These are phyloP conservation scores for Schwanniomyces vanrijiae DNA, from an alignment of 805 yeast species.

Conservation along the genomic window DNA sequence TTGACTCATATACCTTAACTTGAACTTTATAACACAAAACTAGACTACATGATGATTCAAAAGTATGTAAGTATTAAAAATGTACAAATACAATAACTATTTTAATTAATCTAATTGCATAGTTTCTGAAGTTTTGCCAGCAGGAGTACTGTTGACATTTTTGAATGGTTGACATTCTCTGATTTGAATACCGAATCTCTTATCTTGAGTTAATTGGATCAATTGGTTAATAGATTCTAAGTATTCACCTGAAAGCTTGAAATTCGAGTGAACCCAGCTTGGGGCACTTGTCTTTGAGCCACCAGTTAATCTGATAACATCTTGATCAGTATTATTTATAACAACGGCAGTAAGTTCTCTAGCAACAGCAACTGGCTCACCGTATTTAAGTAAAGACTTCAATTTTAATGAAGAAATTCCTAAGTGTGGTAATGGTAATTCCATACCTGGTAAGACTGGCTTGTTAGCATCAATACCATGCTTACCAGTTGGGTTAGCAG, in stretches of 20 bases:
- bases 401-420: conserved; percentile 70
- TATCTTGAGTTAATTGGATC: conserved; percentile 61
- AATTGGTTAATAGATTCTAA: conserved; percentile 51
- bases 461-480: conserved; percentile 66
- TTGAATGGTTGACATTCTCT: conserved; percentile 64
- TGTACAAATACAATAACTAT: not conserved
- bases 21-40: too few species aligned
- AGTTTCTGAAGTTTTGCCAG: conserved; percentile 7
- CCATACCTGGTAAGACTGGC: conserved; percentile 70
- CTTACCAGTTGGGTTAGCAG: conserved; percentile 66
- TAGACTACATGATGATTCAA: not conserved
- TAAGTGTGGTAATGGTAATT: conserved; percentile 71
- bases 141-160: conserved; percentile 2
- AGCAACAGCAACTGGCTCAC: conserved; percentile 61
- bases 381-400: conserved; percentile 51
- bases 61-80: not conserved
- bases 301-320: conserved; percentile 78
- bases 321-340: conserved; percentile 43
- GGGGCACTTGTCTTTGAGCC: conserved; percentile 69
- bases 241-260: conserved; percentile 54
- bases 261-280: conserved; percentile 84
- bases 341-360: conserved; percentile 77
- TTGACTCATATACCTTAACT: too few species aligned
- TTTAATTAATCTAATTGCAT: conserved; percentile 18
- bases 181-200: conserved; percentile 65